Percentiles rank a stretch among this genome's conserved stretches.
These are phyloP conservation scores for Coemansia sp. DNA, from an alignment of 192 early-diverging fungal species.

Conservation along the genomic window DNA sequence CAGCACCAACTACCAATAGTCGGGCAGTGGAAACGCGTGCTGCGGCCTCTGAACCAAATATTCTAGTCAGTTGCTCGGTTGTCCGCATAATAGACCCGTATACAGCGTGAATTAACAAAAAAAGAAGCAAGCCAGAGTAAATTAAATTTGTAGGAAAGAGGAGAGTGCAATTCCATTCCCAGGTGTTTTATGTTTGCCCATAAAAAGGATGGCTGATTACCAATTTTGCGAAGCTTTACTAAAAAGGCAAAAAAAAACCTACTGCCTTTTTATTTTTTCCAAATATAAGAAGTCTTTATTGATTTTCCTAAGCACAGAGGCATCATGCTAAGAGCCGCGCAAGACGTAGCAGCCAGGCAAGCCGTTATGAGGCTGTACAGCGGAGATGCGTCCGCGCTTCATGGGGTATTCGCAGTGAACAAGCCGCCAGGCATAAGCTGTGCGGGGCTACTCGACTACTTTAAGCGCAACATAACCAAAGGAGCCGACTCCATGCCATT, in stretches of 20 bases:
- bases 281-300: not conserved
- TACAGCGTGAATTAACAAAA: not conserved
- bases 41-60: slow-evolving; percentile 32
- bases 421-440: slow-evolving; percentile 53
- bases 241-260: not conserved
- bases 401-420: slow-evolving; percentile 46
- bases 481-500: slow-evolving; percentile 20
- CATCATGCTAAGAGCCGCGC: slow-evolving; percentile 13
- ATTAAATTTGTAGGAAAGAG: not conserved
- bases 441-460: slow-evolving; percentile 38
- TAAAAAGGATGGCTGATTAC: not conserved
- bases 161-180: too few species aligned
- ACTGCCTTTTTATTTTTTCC: too few species aligned
- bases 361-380: not conserved
- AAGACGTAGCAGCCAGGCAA: slow-evolving; percentile 12
- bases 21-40: slow-evolving; percentile 16
- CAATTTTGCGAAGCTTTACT: not conserved
- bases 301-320: not conserved
- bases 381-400: slow-evolving; percentile 4
- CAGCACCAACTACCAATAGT: slow-evolving; percentile 75
- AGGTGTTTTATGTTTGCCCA: not conserved
- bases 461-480: slow-evolving; percentile 39
- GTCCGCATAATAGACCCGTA: slow-evolving; percentile 12
- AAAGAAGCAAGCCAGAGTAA: not conserved
- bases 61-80: slow-evolving; percentile 17